phyloP scores from a whole-genome alignment of 306 rosid species.

The Nissolia schottii region DNA sequence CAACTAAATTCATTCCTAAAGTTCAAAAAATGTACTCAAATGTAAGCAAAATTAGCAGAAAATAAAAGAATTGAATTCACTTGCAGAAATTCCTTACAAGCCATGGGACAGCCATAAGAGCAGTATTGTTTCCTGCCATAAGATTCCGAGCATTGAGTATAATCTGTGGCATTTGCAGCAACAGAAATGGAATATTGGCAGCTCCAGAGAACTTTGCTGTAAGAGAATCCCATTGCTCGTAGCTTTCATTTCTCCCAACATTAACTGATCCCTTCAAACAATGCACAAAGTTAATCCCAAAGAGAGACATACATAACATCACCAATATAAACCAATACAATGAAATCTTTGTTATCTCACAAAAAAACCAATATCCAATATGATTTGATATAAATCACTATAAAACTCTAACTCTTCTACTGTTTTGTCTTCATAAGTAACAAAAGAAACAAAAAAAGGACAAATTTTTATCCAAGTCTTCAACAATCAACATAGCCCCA shows the following conservation, averaged over 20 bases:
- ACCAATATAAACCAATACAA: background rate
- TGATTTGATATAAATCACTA: background rate
- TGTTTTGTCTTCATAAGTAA: too few relatives aligned
- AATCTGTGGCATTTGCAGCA: constrained; percentile 86
- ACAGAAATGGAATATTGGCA: constrained; percentile 72
- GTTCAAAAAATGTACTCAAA: background rate
- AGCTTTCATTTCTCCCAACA: constrained; percentile 31
- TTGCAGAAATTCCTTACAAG: constrained; percentile 40
- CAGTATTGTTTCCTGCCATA: constrained; percentile 55
- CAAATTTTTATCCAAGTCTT: background rate
- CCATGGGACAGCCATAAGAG: constrained; percentile 85
- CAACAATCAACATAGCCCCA: background rate
- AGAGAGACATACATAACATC: background rate
- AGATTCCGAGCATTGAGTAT: constrained; percentile 77
- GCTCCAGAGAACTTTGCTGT: constrained; percentile 83
- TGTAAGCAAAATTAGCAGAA: background rate
- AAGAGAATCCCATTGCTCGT: constrained; percentile 71
- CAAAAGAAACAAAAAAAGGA: background rate
- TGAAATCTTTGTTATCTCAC: background rate
- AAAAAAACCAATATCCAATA: background rate
- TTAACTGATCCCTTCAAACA: constrained; percentile 51
- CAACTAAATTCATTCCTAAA: background rate
- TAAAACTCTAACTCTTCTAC: background rate
- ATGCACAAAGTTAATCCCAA: constrained; percentile 15
- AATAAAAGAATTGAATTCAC: too few relatives aligned